Evolutionary conservation across 768 basidiomycete genomes (phyloP).

Genomic region (Naganishia randhawae): DNA sequence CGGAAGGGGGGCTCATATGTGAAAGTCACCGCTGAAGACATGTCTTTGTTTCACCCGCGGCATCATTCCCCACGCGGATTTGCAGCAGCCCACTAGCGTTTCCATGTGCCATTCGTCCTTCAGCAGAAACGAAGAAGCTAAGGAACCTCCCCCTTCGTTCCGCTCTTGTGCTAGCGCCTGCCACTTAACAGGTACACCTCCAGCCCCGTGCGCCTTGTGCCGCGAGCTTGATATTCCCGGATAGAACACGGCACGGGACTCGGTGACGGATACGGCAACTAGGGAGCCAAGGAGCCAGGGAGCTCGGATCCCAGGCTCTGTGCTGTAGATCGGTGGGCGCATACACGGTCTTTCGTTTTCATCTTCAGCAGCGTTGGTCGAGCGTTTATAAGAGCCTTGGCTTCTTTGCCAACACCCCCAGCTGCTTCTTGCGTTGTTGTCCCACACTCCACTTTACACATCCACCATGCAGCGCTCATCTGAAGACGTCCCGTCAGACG

Average conservation of each 20-base stretch:
- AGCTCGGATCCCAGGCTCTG: background rate
- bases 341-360: background rate
- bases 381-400: background rate
- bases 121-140: background rate
- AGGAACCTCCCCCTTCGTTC: too few relatives aligned
- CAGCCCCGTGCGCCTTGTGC: background rate
- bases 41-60: slow-evolving; percentile 13
- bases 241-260: slow-evolving; percentile 24
- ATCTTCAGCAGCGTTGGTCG: background rate
- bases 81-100: background rate
- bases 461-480: slow-evolving; percentile 16
- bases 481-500: background rate
- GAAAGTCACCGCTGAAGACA: slow-evolving; percentile 17
- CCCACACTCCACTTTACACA: background rate
- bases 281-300: background rate
- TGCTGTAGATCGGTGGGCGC: slow-evolving; percentile 1
- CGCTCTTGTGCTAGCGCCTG: background rate
- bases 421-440: background rate
- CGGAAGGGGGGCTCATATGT: background rate
- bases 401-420: background rate
- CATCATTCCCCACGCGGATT: background rate
- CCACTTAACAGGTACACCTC: background rate
- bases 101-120: background rate
- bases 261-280: slow-evolving; percentile 12
- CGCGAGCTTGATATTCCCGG: slow-evolving; percentile 11